Conservation (phyloP, 495 filamentous ascomycete genomes). For the Hypoxylon perforatum region DNA sequence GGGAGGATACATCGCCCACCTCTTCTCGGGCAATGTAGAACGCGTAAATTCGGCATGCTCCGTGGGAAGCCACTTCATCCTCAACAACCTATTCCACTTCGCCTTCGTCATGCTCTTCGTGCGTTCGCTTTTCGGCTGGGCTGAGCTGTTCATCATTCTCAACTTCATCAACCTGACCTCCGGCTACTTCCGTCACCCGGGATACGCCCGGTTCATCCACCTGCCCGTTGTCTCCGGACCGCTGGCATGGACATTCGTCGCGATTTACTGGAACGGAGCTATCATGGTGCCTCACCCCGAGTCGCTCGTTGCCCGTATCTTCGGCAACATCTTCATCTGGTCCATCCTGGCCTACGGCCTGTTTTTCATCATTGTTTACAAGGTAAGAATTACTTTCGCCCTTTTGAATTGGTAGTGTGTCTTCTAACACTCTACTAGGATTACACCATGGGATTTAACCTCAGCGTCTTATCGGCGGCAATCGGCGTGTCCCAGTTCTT, state of each 20-base stretch:
- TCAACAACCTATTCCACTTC: constrained; percentile 83
- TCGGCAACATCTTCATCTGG: constrained; percentile 91
- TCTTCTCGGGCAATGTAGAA: constrained; percentile 72
- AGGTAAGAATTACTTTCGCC: constrained; percentile 51
- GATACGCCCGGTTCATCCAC: constrained; percentile 76
- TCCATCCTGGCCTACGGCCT: constrained; percentile 76
- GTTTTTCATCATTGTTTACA: constrained; percentile 74
- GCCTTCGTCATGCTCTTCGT: constrained; percentile 86
- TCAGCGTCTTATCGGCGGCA: constrained; percentile 77
- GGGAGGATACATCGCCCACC: constrained; percentile 76
- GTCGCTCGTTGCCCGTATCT: constrained; percentile 71
- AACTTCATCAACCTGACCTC: constrained; percentile 82
- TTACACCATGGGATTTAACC: constrained; percentile 82
- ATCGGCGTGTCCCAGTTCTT: constrained; percentile 81
- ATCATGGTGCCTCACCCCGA: constrained; percentile 71
- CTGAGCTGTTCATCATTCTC: constrained; percentile 78
- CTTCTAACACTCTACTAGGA: constrained; percentile 58
- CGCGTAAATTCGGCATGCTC: constrained; percentile 75
- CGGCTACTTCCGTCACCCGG: constrained; percentile 81
- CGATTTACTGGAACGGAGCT: constrained; percentile 88
- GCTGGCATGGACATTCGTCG: constrained; percentile 84
- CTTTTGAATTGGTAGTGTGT: neutral
- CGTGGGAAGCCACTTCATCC: constrained; percentile 84
- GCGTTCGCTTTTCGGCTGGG: constrained; percentile 74
- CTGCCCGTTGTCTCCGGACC: constrained; percentile 78